Evolutionary conservation across 1,284 basidiomycete species (phyloP), one percentile per base, ranked within the genome.

Genomic region (Athelia psychrophila): DNA sequence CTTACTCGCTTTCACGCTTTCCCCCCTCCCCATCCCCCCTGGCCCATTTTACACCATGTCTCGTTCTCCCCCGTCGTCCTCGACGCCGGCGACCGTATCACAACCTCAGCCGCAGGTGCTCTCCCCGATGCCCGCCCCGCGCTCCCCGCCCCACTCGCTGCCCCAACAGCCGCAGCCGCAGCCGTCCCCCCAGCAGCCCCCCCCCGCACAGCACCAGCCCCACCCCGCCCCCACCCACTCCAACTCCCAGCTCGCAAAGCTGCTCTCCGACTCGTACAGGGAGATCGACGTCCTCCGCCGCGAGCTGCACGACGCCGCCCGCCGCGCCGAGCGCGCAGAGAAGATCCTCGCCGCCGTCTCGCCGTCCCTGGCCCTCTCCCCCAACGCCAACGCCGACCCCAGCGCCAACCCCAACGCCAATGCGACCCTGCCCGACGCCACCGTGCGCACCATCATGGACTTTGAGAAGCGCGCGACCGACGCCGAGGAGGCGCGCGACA

Each of bases 401-500:
- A 32, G 50, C 45, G 1, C 56, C 60, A 45, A 51, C 60, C 56
- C 55, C 60, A 42, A 44, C 62, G 51, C 36, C 57, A 54, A 54
- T 47, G 45, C 57, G 42, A 51, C 61, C 36, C 38, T 67, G 54
- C 47, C 59, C 44, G 54, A 58, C 19, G 36, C 59, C 56, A 42
- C 50, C 54, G 24, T 56, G 30, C 48, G 40, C 33, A 49, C 49
- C 49, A 22, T 36, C 49, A 33, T 44, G 44, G 78, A 83, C 2
- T 76, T 69, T 52, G 80, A 85, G 54, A 69, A 72, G 30, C 78
- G 78, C 49, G 68, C 74, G 13, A 69, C 74, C 25, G 68, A 68
- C 49, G 77, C 79, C 12, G 81, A 87, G 64, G 61, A 67, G 23
- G 76, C 75, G 4, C 72, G 80, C 48, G 84, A 84, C 56, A 83